Evolutionary conservation across 805 yeast species (phyloP), one percentile per base, ranked within the genome.

Genomic region (Candida ponderosae): DNA sequence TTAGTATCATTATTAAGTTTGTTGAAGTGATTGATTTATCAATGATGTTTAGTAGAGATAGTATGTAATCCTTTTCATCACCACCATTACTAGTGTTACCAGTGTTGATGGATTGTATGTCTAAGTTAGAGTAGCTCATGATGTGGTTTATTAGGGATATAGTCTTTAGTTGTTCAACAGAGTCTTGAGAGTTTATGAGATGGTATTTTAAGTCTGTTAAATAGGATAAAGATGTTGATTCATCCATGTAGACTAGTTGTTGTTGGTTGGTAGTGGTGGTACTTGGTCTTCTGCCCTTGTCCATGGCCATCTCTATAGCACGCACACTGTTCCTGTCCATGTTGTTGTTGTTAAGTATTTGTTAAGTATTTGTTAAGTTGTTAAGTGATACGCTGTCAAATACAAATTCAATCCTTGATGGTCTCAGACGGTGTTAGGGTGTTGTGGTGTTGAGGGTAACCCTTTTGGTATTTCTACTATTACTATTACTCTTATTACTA

Each of bases 101-200:
- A 6, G 74, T 64, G 43, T 66, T 63, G 43, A 69, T 66, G 2
- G n/a, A n/a, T n/a, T n/a, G n/a, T 8, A 24, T 24, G 6, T 24
- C 28, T 11, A 24, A 11, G 13, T 24, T 24, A 6, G 28, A 24
- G 14, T 24, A 11, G 67, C 34, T 67, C 70, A 5, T 63, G 54
- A 5, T 69, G 59, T 60, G 68, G 65, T 31, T 68, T 62, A 18
- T 61, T 41, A 18, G 66, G 48, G 17, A 71, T 63, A 77, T 68
- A 3, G 74, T 64, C 51, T 72, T 74, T 34, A 70, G 66, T 43
- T 67, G 65, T 40, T 74, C 80, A 34, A 68, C 66, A 38, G 68
- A 69, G 40, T 68, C 72, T 35, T 59, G 59, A 13, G 72, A 72
- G 28, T 37, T 40, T 39, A 68, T 47, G 24, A 74, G 67, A 32